Base-by-base conservation (phyloP, 768 basidiomycete species). In the Leccinum variicolor region DNA sequence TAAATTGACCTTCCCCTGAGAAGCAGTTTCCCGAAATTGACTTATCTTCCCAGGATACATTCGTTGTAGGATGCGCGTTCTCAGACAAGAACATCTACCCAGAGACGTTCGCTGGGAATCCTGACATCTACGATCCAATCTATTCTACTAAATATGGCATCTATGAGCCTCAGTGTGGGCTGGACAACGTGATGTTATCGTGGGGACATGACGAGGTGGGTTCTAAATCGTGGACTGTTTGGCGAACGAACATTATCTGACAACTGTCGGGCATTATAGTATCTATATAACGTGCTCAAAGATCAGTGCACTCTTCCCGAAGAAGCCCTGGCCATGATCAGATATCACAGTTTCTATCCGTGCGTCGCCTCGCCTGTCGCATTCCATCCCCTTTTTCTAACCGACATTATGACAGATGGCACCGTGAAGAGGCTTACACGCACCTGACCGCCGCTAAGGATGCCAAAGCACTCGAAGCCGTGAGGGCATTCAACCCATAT, bases 311-410 rank as follows among this genome's bases (percentile, higher is more conserved):
- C 79, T 4, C 84, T 95, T 0, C 93, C 93, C 4, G 80, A 81
- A 39, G 93, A 91, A 64, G 93, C 81, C 0, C 78, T 96, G 28
- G 86, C 89, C 8, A 96, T 96, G 93, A 92, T 96, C 67, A 85
- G 94, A 31, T 96, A 92, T 70, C 94, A 95, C 75, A 91, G 89
- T 65, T 96, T 95, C 80, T 96, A 95, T 75, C 93, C 94, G 73
- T 84, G 65, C 52, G 83, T 71, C 10, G 19, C 51, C 29, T 53
- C 48, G 43, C 28, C 26, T n/a, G 33, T 11, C 8, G 31, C 23
- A 6, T 19, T 43, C 46, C 13, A 0, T 31, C 51, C 26, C 45
- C 25, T 10, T 43, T 43, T 28, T 36, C 61, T 64, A 15, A 63
- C 48, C 9, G 5, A 2, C 21, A 23, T 9, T 2, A 47, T 55